Evolutionary conservation across 129 eudicot genomes (phyloP).

Genomic region (Escallonia herrerae): DNA sequence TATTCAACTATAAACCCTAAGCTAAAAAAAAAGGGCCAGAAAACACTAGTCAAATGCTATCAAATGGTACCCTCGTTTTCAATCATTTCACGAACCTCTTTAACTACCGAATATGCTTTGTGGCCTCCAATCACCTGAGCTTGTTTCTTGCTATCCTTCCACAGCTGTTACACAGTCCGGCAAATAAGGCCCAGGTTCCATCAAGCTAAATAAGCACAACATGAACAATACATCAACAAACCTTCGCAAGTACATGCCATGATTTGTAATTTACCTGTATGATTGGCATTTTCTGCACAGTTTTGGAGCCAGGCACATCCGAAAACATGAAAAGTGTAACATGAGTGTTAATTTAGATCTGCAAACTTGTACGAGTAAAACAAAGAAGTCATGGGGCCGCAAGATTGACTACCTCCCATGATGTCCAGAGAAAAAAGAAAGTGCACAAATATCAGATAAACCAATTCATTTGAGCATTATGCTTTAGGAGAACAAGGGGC

Average conservation of each 20-base stretch:
- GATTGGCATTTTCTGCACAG: conserved; percentile 81
- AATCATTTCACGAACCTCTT: conserved; percentile 75
- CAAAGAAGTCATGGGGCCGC: not conserved
- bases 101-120: conserved; percentile 78
- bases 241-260: no score
- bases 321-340: conserved; percentile 36
- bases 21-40: no score
- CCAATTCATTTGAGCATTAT: not conserved
- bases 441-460: no score
- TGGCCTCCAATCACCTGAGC: conserved; percentile 88
- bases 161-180: conserved; percentile 42
- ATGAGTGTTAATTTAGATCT: conserved; percentile 12
- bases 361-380: not conserved
- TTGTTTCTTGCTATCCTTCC: conserved; percentile 75
- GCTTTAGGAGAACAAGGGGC: not conserved
- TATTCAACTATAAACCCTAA: no score
- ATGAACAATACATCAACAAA: no score
- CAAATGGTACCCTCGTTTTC: conserved; percentile 37
- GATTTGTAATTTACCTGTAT: conserved; percentile 73
- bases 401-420: no score
- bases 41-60: not conserved
- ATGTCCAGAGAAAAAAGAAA: no score
- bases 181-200: no score
- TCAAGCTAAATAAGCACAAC: no score
- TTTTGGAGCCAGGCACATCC: conserved; percentile 10